Conservation (phyloP, 768 basidiomycete genomes). For the Rhodotorula graminis region DNA sequence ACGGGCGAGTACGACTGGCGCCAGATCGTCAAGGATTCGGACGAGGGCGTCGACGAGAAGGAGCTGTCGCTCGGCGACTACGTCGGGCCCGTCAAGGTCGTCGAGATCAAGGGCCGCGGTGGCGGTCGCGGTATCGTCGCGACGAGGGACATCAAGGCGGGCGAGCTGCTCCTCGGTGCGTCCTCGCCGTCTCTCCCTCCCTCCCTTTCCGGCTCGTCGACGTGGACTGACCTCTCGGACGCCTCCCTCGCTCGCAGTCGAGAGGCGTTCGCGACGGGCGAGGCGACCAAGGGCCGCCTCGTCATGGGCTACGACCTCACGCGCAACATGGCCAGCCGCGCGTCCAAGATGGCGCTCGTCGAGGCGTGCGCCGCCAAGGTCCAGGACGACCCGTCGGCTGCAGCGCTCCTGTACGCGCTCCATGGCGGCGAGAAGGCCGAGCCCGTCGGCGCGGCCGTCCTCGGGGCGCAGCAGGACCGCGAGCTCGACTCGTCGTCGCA, state of each 20-base stretch:
- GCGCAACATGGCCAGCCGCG: neutral
- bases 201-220: too few relatives aligned
- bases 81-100: constrained; percentile 14
- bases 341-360: neutral
- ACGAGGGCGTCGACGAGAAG: neutral
- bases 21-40: neutral
- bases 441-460: neutral
- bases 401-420: neutral
- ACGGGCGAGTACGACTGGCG: constrained; percentile 21
- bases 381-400: neutral
- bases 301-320: neutral
- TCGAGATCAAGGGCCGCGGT: neutral
- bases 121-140: constrained; percentile 25
- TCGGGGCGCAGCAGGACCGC: neutral
- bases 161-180: constrained; percentile 21
- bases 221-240: too few relatives aligned
- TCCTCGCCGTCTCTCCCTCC: neutral
- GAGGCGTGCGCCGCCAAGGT: neutral
- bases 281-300: too few relatives aligned
- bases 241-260: neutral
- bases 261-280: neutral
- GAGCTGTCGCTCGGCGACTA: neutral
- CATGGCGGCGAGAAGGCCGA: neutral
- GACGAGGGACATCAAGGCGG: constrained; percentile 19
- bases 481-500: neutral